These are phyloP conservation scores for Triticum monococcum DNA, from an alignment of 176 grass and related monocot species.

Conservation along the genomic window DNA sequence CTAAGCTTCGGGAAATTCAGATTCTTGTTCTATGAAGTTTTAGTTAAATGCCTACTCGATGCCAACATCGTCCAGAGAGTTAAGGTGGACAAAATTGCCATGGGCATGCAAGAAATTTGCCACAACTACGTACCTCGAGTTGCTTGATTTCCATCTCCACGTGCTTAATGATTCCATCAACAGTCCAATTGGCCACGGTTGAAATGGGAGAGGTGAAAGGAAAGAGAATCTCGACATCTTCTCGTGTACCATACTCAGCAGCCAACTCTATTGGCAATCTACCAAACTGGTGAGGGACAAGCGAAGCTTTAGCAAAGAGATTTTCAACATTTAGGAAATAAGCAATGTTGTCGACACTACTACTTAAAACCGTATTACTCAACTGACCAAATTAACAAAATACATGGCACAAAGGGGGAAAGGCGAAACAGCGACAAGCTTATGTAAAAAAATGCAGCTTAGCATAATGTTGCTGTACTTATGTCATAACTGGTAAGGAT, in stretches of 20 bases:
- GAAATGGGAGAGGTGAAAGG: conserved; percentile 25
- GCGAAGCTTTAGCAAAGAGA: neutral
- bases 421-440: neutral
- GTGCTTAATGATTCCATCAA: neutral
- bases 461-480: neutral
- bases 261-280: conserved; percentile 58
- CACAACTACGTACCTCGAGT: neutral
- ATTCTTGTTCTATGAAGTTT: neutral
- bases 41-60: neutral
- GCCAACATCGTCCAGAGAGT: neutral
- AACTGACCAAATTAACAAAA: neutral
- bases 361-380: neutral
- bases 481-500: neutral
- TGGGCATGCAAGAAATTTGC: neutral
- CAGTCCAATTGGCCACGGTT: neutral
- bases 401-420: neutral
- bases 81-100: neutral
- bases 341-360: neutral
- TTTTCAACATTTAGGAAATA: neutral
- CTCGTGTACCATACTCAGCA: conserved; percentile 36
- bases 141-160: conserved; percentile 14
- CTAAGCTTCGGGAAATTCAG: neutral
- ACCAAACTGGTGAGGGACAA: conserved; percentile 26
- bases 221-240: conserved; percentile 47
- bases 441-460: neutral